Conservation (phyloP, 495 filamentous ascomycete species). For the Melanomma pulvis-pyrius region DNA sequence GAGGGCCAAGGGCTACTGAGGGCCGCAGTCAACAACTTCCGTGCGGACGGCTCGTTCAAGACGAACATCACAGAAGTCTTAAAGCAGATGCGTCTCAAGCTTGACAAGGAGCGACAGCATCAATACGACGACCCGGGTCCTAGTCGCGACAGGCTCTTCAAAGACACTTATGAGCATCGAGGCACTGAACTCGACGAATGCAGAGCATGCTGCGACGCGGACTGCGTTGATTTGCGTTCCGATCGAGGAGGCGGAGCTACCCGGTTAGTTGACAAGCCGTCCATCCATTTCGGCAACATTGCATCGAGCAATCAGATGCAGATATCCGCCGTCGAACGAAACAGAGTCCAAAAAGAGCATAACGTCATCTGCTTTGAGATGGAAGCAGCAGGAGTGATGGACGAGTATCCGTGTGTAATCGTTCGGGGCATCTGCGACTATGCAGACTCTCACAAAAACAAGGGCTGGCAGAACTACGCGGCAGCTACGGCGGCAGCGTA, state of each 20-base stretch:
- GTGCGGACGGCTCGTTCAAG: conserved; percentile 10
- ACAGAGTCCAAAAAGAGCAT: conserved; percentile 20
- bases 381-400: conserved; percentile 24
- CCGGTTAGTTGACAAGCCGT: conserved; percentile 12
- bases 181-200: conserved; percentile 18
- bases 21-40: conserved; percentile 19
- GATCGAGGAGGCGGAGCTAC: conserved; percentile 18
- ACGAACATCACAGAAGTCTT: conserved; percentile 16
- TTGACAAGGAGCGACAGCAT: conserved; percentile 9
- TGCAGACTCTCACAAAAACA: conserved; percentile 25
- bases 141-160: conserved; percentile 23
- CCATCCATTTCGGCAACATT: conserved; percentile 23
- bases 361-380: conserved; percentile 27
- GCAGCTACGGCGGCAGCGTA: conserved; percentile 15
- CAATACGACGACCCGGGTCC: conserved; percentile 23
- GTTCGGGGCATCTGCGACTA: conserved; percentile 27
- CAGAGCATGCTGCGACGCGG: conserved; percentile 19
- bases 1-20: conserved; percentile 16
- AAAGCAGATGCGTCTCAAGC: conserved; percentile 25
- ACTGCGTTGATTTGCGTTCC: not conserved
- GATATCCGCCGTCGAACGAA: conserved; percentile 18
- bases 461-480: conserved; percentile 20
- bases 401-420: conserved; percentile 14
- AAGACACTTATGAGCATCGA: conserved; percentile 12
- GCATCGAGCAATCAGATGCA: conserved; percentile 28